phyloP scores from a whole-genome alignment of 1,139 yeast species.

The Citeromyces siamensis region DNA sequence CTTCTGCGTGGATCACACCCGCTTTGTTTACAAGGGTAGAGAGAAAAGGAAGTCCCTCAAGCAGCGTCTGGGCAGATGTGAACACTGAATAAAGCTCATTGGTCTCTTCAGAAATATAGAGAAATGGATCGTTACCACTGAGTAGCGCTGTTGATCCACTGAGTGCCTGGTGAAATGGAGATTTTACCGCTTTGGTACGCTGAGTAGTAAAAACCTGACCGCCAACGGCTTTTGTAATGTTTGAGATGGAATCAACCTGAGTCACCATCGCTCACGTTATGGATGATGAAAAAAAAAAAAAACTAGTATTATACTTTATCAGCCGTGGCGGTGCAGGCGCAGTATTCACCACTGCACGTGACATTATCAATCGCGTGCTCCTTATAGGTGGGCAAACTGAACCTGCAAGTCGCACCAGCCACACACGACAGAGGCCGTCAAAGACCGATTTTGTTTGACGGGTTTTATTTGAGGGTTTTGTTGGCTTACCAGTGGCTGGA shows the following conservation, averaged over 20 bases:
- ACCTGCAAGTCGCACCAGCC: conserved; percentile 1
- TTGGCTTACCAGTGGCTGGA: too few relatives aligned
- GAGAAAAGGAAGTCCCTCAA: conserved; percentile 42
- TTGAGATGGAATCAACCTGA: not conserved
- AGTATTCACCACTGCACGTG: not conserved
- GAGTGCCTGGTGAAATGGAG: conserved; percentile 19
- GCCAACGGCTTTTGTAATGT: conserved; percentile 10
- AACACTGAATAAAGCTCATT: conserved; percentile 18
- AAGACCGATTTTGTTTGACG: not conserved
- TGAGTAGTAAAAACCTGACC: conserved; percentile 30
- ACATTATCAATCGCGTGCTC: too few relatives aligned
- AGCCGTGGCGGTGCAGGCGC: conserved; percentile 2
- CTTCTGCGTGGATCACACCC: conserved; percentile 50
- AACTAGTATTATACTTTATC: conserved; percentile 1
- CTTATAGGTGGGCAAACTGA: too few relatives aligned
- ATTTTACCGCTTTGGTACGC: conserved; percentile 32
- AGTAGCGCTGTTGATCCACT: conserved; percentile 18
- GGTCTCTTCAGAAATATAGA: conserved; percentile 22
- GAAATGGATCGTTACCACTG: conserved; percentile 39
- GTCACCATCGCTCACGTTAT: not conserved
- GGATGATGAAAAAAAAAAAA: conserved; percentile 1
- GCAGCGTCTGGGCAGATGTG: conserved; percentile 39
- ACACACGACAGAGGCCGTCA: not conserved
- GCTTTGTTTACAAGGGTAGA: conserved; percentile 30
- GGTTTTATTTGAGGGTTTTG: not conserved